These are phyloP conservation scores for Papiliotrema laurentii DNA, from an alignment of 1,284 basidiomycete genomes.

Conservation along the genomic window DNA sequence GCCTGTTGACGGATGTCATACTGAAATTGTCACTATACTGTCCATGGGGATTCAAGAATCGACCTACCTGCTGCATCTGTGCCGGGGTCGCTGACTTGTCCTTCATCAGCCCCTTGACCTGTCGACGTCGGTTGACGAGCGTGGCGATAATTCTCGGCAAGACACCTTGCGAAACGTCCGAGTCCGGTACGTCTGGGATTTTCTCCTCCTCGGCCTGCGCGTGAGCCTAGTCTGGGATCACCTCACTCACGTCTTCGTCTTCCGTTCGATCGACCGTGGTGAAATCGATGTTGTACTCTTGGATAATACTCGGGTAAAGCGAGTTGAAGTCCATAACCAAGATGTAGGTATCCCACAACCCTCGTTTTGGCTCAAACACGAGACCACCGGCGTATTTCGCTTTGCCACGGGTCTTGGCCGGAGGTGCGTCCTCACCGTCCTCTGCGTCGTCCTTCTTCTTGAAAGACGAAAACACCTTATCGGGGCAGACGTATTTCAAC, in stretches of 20 bases:
- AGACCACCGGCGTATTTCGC: slow-evolving; percentile 99
- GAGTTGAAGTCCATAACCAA: slow-evolving; percentile 99
- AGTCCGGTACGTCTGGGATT: slow-evolving; percentile 80
- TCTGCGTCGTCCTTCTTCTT: slow-evolving; percentile 59
- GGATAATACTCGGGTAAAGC: slow-evolving; percentile 97
- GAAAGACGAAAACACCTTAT: slow-evolving; percentile 67
- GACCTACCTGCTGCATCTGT: slow-evolving; percentile 73
- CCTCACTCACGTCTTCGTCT: slow-evolving; percentile 51
- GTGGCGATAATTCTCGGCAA: slow-evolving; percentile 93
- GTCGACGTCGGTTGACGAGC: slow-evolving; percentile 79
- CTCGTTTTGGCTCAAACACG: slow-evolving; percentile 94
- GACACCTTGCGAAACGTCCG: slow-evolving; percentile 74
- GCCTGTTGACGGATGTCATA: slow-evolving; percentile 97
- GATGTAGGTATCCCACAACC: slow-evolving; percentile 94
- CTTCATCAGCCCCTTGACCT: slow-evolving; percentile 95
- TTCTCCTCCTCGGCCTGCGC: slow-evolving; percentile 62
- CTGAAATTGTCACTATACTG: slow-evolving; percentile 48
- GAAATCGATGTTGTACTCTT: slow-evolving; percentile 99
- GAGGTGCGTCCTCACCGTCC: slow-evolving; percentile 56
- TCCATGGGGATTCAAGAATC: background rate
- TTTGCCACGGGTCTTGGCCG: slow-evolving; percentile 62
- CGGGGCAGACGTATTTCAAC: slow-evolving; percentile 92
- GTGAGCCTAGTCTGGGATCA: slow-evolving; percentile 4
- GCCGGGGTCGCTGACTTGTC: slow-evolving; percentile 70
- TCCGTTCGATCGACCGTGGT: slow-evolving; percentile 81